Evolutionary conservation across 164 flowering plant species (phyloP), one percentile per base, ranked within the genome.

Genomic region (Vitis cinerea): DNA sequence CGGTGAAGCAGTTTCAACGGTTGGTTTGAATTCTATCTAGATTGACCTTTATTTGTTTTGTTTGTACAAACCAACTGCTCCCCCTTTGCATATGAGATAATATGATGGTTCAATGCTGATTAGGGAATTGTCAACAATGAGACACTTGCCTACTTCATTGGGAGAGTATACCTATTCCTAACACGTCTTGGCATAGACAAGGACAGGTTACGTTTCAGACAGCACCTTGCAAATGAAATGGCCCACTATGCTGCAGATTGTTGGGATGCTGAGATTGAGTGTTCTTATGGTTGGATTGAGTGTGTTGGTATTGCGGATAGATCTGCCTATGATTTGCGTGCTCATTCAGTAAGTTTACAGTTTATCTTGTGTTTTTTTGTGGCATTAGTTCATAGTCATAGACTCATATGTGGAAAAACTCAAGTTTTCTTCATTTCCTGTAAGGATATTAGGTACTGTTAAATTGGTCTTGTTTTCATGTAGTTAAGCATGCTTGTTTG

Each of bases 301-400:
- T 95, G 97, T 87, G 97, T 95, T 75, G 98, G 98, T 51, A 95
- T 95, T 78, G 99, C 99, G 50, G 99, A 95, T 80, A 87, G 98
- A 76, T 95, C 99, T 70, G 97, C 99, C 56, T 93, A 86, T 75
- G 98, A 95, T 71, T 83, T 95, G 71, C 83, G 69, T 52, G 98
- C 99, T 69, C 99, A 95, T 77, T 65, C 92, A 70, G 99, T 95
- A 77, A 84, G 80, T 13, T 15, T 53, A 53, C 56, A n/a, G 7
- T 13, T n/a, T 53, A 53, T 13, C 27, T 23, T 1, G 27, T 23
- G 27, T 23, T 23, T 23, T 23, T 23, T 1, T 23, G 27, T 23
- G 27, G 27, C 27, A 23, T 23, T 23, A 23, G 27, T 23, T 23
- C 27, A 23, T 23, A 0, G 27, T 23, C 27, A 23, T 23, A 2